A percentile compares a stretch with the other conserved stretches of the same genome.
Evolutionary conservation across 176 grass and related monocot species (phyloP).

Genomic region (Saccharum officinarum): DNA sequence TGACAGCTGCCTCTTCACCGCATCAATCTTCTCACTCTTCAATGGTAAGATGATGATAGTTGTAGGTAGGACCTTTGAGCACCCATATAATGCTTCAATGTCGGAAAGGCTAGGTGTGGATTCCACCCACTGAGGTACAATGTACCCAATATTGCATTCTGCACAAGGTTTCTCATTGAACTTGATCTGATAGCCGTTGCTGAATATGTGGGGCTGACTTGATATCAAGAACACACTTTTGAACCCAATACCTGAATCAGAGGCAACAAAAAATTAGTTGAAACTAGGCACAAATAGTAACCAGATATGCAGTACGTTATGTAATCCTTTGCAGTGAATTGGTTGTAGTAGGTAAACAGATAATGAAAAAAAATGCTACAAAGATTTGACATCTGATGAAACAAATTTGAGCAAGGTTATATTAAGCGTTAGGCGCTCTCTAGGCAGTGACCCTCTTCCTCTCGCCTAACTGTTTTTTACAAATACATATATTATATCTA

Average conservation of each 20-base stretch:
- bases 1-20: slow-evolving; percentile 71
- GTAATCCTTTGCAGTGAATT: too few species aligned
- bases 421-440: too few species aligned
- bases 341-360: too few species aligned
- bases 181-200: slow-evolving; percentile 81
- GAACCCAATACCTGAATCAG: slow-evolving; percentile 76
- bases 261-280: not conserved
- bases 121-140: slow-evolving; percentile 80
- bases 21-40: slow-evolving; percentile 56
- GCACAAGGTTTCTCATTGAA: slow-evolving; percentile 63
- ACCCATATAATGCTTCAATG: slow-evolving; percentile 49
- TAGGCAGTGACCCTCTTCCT: too few species aligned
- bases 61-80: slow-evolving; percentile 52
- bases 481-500: too few species aligned
- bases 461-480: too few species aligned
- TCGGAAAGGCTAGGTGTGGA: slow-evolving; percentile 48
- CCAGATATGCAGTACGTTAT: too few species aligned
- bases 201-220: slow-evolving; percentile 67
- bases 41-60: slow-evolving; percentile 67
- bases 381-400: too few species aligned
- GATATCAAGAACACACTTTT: slow-evolving; percentile 77
- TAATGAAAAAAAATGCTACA: too few species aligned
- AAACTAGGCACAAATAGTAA: too few species aligned
- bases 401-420: too few species aligned
- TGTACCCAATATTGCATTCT: slow-evolving; percentile 74